Conservation (phyloP, 2,329 filamentous ascomycete species). For the Paraphoma sp. region DNA sequence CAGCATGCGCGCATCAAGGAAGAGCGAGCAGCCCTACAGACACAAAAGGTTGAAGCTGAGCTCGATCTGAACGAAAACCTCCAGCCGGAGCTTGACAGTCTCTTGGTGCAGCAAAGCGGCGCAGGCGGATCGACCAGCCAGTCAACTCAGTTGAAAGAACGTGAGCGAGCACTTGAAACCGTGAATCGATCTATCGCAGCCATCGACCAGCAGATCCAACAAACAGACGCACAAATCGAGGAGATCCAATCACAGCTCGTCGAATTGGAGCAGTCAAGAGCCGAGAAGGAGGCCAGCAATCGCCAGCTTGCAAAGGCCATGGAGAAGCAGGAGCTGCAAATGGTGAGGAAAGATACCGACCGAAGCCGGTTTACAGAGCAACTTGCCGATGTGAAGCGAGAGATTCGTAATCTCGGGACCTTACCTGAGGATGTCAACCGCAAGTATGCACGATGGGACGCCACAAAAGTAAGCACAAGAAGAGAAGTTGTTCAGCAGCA, state of each 20-base stretch:
- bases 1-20: slow-evolving; percentile 78
- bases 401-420: slow-evolving; percentile 91
- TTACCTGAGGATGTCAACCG: slow-evolving; percentile 93
- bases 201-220: slow-evolving; percentile 72
- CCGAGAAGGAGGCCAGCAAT: slow-evolving; percentile 72
- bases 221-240: slow-evolving; percentile 78
- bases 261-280: slow-evolving; percentile 64
- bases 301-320: slow-evolving; percentile 79
- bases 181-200: slow-evolving; percentile 71
- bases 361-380: slow-evolving; percentile 80
- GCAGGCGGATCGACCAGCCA: slow-evolving; percentile 61
- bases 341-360: slow-evolving; percentile 91
- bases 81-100: slow-evolving; percentile 83
- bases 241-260: slow-evolving; percentile 60
- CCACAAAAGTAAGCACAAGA: slow-evolving; percentile 68
- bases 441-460: slow-evolving; percentile 84
- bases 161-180: slow-evolving; percentile 81
- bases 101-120: slow-evolving; percentile 57
- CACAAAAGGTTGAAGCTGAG: slow-evolving; percentile 82
- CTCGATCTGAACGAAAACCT: slow-evolving; percentile 89
- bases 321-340: slow-evolving; percentile 83
- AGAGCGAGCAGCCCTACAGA: slow-evolving; percentile 77
- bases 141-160: slow-evolving; percentile 72
- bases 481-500: not conserved
- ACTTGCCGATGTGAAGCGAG: slow-evolving; percentile 80